Percentiles rank a stretch among this genome's conserved stretches.
Evolutionary conservation across 164 flowering plant genomes (phyloP).

Genomic region (Sextonia rubra): DNA sequence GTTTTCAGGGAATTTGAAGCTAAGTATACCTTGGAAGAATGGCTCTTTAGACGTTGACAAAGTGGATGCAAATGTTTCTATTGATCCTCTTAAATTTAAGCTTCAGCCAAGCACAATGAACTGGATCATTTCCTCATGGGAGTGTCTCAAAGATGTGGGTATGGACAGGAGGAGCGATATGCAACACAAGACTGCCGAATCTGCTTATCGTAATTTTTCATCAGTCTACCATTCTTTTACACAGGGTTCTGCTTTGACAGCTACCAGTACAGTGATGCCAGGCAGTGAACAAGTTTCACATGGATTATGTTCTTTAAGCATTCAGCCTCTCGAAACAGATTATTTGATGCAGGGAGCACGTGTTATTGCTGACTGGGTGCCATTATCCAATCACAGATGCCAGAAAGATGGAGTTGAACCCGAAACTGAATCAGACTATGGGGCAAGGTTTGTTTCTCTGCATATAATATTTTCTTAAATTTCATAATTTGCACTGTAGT

Average conservation of each 20-base stretch:
- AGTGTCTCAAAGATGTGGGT: conserved; percentile 28
- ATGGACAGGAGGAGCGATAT: conserved; percentile 18
- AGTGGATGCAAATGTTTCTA: conserved; percentile 64
- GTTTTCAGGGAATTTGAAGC: conserved; percentile 65
- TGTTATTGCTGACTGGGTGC: conserved; percentile 86
- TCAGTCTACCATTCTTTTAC: conserved; percentile 35
- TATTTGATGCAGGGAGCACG: conserved; percentile 48
- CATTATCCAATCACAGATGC: conserved; percentile 26
- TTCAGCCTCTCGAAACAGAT: conserved; percentile 28
- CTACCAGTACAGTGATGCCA: conserved; percentile 21
- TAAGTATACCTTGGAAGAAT: conserved; percentile 90
- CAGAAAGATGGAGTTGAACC: conserved; percentile 28
- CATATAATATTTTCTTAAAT: conserved; percentile 1
- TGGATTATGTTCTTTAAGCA: conserved; percentile 19
- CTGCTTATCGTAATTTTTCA: conserved; percentile 28
- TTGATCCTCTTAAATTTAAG: conserved; percentile 63
- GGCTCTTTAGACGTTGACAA: conserved; percentile 75
- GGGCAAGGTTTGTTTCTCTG: conserved; percentile 64
- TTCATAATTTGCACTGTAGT: not conserved
- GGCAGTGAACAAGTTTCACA: conserved; percentile 18
- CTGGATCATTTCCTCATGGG: conserved; percentile 57
- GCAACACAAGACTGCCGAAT: conserved; percentile 23
- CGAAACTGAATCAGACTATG: conserved; percentile 52
- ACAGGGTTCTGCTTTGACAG: conserved; percentile 23
- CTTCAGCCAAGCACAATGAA: conserved; percentile 63